A percentile compares a stretch with the other conserved stretches of the same genome.
These are phyloP conservation scores for Phytopythium cucurbitacearum DNA, from an alignment of 352 stramenopile genomes.

Conservation along the genomic window DNA sequence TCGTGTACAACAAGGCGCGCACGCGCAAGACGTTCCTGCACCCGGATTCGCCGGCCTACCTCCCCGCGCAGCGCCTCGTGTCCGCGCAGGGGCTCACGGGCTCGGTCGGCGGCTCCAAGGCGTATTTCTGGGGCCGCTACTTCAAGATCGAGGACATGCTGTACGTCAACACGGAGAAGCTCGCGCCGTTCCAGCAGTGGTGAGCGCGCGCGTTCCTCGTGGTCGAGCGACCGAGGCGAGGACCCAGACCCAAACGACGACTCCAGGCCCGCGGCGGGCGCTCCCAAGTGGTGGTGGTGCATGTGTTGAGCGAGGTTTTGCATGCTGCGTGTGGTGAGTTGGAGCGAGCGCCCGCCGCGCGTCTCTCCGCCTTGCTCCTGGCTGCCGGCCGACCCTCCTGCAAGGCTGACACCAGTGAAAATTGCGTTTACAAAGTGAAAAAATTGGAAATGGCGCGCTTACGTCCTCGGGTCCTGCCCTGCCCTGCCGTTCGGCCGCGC, in stretches of 20 bases:
- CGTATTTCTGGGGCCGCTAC: conserved; percentile 87
- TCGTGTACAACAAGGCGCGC: conserved; percentile 87
- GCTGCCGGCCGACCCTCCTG: no score
- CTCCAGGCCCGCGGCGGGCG: not conserved
- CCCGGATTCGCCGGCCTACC: conserved; percentile 72
- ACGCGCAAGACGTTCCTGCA: conserved; percentile 86
- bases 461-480: no score
- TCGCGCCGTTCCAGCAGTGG: conserved; percentile 78
- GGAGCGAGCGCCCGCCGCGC: not conserved
- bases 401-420: no score
- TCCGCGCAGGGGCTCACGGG: conserved; percentile 47
- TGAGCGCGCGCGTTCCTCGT: conserved; percentile 19
- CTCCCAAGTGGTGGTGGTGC: not conserved
- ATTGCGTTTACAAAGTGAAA: no score
- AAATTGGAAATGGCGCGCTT: no score
- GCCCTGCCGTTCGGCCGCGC: no score
- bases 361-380: no score
- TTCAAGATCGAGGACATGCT: conserved; percentile 80
- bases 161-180: conserved; percentile 83
- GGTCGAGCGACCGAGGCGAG: not conserved
- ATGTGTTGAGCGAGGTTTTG: conserved; percentile 12
- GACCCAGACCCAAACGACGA: not conserved
- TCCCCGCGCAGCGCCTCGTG: conserved; percentile 61
- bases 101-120: conserved; percentile 71
- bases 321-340: conserved; percentile 10